These are phyloP conservation scores for Ochromonas danica DNA, from an alignment of 108 stramenopile species.

Conservation along the genomic window DNA sequence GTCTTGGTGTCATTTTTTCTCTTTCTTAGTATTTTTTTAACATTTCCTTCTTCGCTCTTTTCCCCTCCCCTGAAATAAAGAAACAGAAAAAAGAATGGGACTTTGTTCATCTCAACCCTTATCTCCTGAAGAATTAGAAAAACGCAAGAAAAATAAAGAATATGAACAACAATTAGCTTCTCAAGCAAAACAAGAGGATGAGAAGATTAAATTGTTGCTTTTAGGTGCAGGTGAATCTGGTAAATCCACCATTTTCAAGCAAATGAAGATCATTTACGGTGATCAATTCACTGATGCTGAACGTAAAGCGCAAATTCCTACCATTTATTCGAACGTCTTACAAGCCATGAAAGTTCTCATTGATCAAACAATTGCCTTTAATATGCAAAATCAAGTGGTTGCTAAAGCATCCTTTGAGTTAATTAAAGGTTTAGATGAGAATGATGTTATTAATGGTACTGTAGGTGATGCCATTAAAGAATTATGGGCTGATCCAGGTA, in stretches of 20 bases:
- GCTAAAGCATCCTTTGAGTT: conserved; percentile 48
- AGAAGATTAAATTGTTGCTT: conserved; percentile 89
- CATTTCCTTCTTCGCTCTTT: too few species aligned
- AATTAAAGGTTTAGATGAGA: conserved; percentile 46
- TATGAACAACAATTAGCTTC: neutral
- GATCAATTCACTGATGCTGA: conserved; percentile 48
- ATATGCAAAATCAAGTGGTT: neutral
- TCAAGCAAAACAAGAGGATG: conserved; percentile 43
- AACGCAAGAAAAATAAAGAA: conserved; percentile 21
- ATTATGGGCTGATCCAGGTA: conserved; percentile 52
- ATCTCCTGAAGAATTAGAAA: neutral
- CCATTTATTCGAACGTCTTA: conserved; percentile 54
- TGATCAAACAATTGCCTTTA: conserved; percentile 43
- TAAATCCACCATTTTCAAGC: conserved; percentile 96
- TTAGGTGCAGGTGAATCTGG: conserved; percentile 98
- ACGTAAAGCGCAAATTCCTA: conserved; percentile 49
- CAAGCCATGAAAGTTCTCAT: conserved; percentile 57
- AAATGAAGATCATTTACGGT: conserved; percentile 65
- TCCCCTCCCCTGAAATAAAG: too few species aligned
- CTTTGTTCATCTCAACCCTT: too few species aligned
- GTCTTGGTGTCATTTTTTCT: too few species aligned
- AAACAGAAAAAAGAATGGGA: too few species aligned
- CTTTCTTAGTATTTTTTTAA: too few species aligned
- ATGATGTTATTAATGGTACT: conserved; percentile 43
- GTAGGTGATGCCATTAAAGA: conserved; percentile 54